Base-by-base conservation (phyloP, 2,329 filamentous ascomycete species). In the Madurella mycetomatis region DNA sequence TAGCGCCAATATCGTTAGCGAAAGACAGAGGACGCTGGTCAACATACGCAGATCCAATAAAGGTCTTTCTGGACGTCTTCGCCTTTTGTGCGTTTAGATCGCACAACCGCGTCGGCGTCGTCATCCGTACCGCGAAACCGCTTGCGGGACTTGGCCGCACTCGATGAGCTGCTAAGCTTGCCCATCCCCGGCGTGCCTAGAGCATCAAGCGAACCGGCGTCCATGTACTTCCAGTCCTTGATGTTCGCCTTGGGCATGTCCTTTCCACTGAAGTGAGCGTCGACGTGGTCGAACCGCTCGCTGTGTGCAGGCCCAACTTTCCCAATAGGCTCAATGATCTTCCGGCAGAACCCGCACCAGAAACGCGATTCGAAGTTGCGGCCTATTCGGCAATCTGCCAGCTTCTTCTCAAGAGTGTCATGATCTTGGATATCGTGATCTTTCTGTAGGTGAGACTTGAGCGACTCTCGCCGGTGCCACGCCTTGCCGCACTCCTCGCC, bases 321-420 rank as follows among this genome's bases (percentile, higher is more conserved):
- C 18, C 73, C 72, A 32, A 72, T 66, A 31, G 84, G 73, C n/a
- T 73, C 68, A 13, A 90, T 72, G 17, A 84, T 75, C 16, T 70
- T 64, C 15, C 72, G 65, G 67, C 90, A 96, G 67, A 96, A 95
- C 0, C 91, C 91, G 65, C 92, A 96, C 91, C 91, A 96, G 70
- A 90, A 96, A 5, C 79, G 75, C 2, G 73, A 71, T 60, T 86
- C 82, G 31, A 79, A 81, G 55, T 87, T 85, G 13, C 80, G 75
- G 0, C 86, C 86, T 30, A 89, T 80, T 7, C 80, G 80, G 60
- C 81, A 82, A 5, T 68, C 72, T 30, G 79, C 75, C 1, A 83
- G 64, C 54, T 76, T 78, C 1, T 67, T 62, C 1, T 79, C 73
- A 1, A 78, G 41, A 2, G 61, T 49, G 7, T 62, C 60, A 0